Conservation (phyloP, 2,329 filamentous ascomycete species). For the Grosmannia huntii region DNA sequence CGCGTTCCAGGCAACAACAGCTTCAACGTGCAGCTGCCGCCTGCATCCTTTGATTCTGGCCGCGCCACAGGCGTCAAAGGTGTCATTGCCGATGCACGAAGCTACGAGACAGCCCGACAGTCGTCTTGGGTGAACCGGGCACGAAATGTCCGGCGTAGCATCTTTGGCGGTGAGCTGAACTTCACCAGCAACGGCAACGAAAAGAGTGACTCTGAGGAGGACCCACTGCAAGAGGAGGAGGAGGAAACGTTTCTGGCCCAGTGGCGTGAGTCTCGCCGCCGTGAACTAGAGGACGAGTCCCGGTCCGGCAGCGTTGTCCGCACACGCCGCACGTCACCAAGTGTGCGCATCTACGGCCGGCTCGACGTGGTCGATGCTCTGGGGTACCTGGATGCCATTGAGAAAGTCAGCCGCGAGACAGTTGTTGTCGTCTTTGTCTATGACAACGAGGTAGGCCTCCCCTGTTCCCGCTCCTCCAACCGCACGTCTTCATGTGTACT, state of each 20-base stretch:
- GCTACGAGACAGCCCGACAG: constrained; percentile 56
- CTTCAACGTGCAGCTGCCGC: constrained; percentile 39
- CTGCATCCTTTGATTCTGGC: constrained; percentile 50
- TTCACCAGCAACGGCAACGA: constrained; percentile 18
- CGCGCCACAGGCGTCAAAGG: constrained; percentile 73
- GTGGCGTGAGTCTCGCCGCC: constrained; percentile 72
- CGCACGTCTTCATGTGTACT: neutral
- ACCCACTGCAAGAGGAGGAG: constrained; percentile 42
- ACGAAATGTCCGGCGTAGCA: constrained; percentile 39
- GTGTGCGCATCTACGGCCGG: constrained; percentile 62
- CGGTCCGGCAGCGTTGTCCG: constrained; percentile 27
- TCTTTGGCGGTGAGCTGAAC: constrained; percentile 30
- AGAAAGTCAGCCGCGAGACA: constrained; percentile 71
- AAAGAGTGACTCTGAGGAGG: constrained; percentile 32
- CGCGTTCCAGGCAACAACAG: constrained; percentile 40
- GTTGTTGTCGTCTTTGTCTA: constrained; percentile 90
- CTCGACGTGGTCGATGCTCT: constrained; percentile 77
- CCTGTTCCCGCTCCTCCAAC: neutral
- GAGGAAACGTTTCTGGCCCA: constrained; percentile 72
- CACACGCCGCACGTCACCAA: constrained; percentile 62
- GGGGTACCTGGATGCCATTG: constrained; percentile 92
- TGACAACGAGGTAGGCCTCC: constrained; percentile 59
- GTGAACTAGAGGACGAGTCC: constrained; percentile 58
- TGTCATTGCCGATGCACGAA: constrained; percentile 72
- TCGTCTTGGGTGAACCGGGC: constrained; percentile 40